phyloP scores from a whole-genome alignment of 2,329 filamentous ascomycete species.

The Colletotrichum echinochloae region DNA sequence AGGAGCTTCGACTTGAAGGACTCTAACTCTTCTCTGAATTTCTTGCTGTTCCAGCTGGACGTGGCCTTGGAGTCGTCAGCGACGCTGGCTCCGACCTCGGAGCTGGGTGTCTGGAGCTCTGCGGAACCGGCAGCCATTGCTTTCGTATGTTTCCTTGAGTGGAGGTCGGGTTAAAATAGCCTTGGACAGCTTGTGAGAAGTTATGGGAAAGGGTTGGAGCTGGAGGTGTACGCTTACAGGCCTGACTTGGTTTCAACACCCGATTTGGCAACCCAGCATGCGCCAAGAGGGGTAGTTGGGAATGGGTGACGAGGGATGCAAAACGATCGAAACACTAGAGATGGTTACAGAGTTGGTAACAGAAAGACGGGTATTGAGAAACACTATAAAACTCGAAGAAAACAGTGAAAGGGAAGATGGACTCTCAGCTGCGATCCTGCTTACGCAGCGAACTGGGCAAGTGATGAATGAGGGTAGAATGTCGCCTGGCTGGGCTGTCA shows the following conservation, averaged over 20 bases:
- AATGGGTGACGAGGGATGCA: background rate
- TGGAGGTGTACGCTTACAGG: background rate
- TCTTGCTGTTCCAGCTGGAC: conserved; percentile 49
- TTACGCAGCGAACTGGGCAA: background rate
- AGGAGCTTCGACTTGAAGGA: conserved; percentile 52
- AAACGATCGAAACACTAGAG: background rate
- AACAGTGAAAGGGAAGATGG: background rate
- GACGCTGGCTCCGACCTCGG: conserved; percentile 33
- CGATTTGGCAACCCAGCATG: background rate
- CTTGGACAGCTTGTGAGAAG: background rate
- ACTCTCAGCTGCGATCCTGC: background rate
- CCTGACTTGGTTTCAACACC: background rate
- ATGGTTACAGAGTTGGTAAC: background rate
- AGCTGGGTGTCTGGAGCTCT: conserved; percentile 33
- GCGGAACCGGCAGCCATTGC: conserved; percentile 27
- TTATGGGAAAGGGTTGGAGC: background rate
- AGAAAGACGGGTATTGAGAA: background rate
- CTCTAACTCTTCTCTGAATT: conserved; percentile 59
- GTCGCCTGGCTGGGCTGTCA: conserved; percentile 3
- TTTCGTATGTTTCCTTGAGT: background rate
- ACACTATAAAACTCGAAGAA: background rate
- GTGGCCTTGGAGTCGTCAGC: conserved; percentile 46
- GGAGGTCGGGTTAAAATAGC: background rate
- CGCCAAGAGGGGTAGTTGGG: background rate
- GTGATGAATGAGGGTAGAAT: background rate